Percentiles rank a stretch among this genome's conserved stretches.
These are phyloP conservation scores for Trichoderma sp. DNA, from an alignment of 2,329 filamentous ascomycete genomes.

Conservation along the genomic window DNA sequence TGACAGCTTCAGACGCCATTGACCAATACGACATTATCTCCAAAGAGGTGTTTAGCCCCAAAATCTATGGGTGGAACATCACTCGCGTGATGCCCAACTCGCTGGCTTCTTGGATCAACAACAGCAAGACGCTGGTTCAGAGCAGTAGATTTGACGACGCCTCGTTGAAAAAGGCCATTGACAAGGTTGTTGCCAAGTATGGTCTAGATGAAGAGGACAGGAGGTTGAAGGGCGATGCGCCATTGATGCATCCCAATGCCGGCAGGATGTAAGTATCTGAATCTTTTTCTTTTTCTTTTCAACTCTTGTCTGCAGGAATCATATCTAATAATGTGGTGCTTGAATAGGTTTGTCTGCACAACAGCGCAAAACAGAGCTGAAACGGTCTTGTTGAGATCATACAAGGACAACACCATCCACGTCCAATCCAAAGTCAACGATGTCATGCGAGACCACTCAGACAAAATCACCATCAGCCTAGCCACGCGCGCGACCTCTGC, in stretches of 20 bases:
- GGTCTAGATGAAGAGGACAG: slow-evolving; percentile 9
- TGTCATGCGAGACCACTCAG: neutral
- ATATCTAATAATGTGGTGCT: neutral
- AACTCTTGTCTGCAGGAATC: neutral
- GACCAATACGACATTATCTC: neutral
- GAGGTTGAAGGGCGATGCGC: neutral
- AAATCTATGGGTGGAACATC: neutral
- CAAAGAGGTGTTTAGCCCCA: slow-evolving; percentile 11
- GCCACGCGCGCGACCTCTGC: slow-evolving; percentile 9
- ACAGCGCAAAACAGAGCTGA: slow-evolving; percentile 12
- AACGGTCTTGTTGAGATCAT: slow-evolving; percentile 7
- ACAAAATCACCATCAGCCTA: neutral
- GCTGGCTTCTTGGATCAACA: slow-evolving; percentile 4
- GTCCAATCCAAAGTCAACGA: slow-evolving; percentile 6
- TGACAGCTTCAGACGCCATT: slow-evolving; percentile 8
- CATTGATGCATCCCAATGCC: neutral
- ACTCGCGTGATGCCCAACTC: slow-evolving; percentile 5
- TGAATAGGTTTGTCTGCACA: slow-evolving; percentile 10
- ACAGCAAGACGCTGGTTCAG: slow-evolving; percentile 13
- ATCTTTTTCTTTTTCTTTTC: neutral
- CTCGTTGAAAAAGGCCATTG: slow-evolving; percentile 4
- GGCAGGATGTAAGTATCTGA: neutral
- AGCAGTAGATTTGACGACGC: slow-evolving; percentile 7
- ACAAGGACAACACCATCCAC: slow-evolving; percentile 10
- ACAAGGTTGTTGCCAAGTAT: slow-evolving; percentile 8